Conservation (phyloP, 768 basidiomycete species). For the Bullera alba region DNA sequence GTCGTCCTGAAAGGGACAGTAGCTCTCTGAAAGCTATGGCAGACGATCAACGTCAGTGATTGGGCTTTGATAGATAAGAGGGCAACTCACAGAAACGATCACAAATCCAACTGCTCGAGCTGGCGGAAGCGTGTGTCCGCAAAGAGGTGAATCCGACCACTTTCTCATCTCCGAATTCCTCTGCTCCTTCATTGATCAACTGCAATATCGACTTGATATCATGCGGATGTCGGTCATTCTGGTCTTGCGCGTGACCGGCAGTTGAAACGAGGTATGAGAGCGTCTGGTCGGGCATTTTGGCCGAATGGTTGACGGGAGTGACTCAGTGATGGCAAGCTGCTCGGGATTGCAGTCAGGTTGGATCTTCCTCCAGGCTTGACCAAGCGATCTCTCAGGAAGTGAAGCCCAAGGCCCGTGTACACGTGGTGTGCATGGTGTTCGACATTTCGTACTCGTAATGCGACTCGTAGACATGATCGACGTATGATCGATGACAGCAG, state of each 20-base stretch:
- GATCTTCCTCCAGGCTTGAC: too few relatives aligned
- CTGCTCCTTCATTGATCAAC: constrained; percentile 31
- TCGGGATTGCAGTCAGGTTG: too few relatives aligned
- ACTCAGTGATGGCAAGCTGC: too few relatives aligned
- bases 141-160: constrained; percentile 32
- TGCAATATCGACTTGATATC: constrained; percentile 27
- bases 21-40: constrained; percentile 23
- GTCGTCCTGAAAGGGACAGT: constrained; percentile 8
- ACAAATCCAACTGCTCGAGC: constrained; percentile 22
- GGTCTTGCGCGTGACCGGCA: constrained; percentile 35
- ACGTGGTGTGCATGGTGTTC: too few relatives aligned
- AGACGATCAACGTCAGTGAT: neutral
- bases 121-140: neutral
- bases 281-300: too few relatives aligned
- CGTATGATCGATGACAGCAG: too few relatives aligned
- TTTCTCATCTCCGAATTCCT: constrained; percentile 30
- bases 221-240: constrained; percentile 37
- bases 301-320: too few relatives aligned
- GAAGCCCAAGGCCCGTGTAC: too few relatives aligned
- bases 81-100: constrained; percentile 32
- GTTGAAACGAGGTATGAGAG: constrained; percentile 41
- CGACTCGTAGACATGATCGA: too few relatives aligned
- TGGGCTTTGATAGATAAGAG: neutral
- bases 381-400: too few relatives aligned
- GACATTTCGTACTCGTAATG: too few relatives aligned